A percentile compares a stretch with the other conserved stretches of the same genome.
Evolutionary conservation across 2,329 filamentous ascomycete genomes (phyloP).

Genomic region (Penicillium sp.): DNA sequence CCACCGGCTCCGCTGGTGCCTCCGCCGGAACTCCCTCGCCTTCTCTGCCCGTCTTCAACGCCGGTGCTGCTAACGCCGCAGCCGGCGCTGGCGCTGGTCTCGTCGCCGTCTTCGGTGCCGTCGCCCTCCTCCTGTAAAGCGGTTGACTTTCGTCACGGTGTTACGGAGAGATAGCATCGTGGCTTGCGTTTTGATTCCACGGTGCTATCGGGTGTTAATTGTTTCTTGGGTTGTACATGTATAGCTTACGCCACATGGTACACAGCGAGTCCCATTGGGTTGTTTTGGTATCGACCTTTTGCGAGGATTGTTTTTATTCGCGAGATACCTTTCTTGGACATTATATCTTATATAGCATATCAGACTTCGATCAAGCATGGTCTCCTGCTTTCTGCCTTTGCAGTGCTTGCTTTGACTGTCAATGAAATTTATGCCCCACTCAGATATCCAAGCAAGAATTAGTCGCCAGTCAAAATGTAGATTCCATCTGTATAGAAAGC

Average conservation of each 20-base stretch:
- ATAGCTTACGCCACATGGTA: slow-evolving; percentile 9
- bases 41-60: slow-evolving; percentile 43
- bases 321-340: neutral
- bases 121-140: slow-evolving; percentile 49
- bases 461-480: too few relatives aligned
- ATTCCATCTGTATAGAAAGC: too few relatives aligned
- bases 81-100: slow-evolving; percentile 53
- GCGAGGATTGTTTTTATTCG: neutral
- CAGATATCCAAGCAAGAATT: too few relatives aligned
- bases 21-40: slow-evolving; percentile 20
- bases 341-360: neutral
- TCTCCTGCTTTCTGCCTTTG: neutral
- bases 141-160: slow-evolving; percentile 4
- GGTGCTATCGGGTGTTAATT: slow-evolving; percentile 12
- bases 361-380: neutral
- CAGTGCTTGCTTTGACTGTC: neutral
- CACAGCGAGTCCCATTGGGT: neutral
- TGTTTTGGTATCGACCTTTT: neutral
- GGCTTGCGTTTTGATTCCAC: neutral
- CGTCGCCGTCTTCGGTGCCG: slow-evolving; percentile 55
- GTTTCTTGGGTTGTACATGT: slow-evolving; percentile 20
- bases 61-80: slow-evolving; percentile 52
- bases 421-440: neutral
- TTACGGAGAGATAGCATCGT: neutral
- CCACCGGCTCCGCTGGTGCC: slow-evolving; percentile 20